A percentile compares a stretch with the other conserved stretches of the same genome.
Conservation (phyloP, 2,329 filamentous ascomycete genomes). For the Mycosphaerelloides madeirae region DNA sequence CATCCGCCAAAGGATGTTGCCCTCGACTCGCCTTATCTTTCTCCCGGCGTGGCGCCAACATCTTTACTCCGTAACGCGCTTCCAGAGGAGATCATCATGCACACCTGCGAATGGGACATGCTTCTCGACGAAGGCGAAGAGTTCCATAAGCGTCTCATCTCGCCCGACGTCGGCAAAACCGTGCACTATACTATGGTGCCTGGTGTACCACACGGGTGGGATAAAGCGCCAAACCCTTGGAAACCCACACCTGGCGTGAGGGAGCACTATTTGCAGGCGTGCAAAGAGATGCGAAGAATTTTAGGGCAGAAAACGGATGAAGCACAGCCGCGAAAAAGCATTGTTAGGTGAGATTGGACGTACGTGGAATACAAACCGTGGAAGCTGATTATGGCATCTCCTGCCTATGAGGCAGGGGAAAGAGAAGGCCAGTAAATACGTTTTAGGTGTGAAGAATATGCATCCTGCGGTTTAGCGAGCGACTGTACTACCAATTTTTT, state of each 20-base stretch:
- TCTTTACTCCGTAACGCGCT: slow-evolving; percentile 50
- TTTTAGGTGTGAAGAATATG: no score
- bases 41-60: slow-evolving; percentile 53
- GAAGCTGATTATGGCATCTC: no score
- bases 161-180: slow-evolving; percentile 44
- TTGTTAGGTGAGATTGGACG: slow-evolving; percentile 11
- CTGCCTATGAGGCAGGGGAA: no score
- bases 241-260: slow-evolving; percentile 49
- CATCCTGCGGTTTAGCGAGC: no score
- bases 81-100: slow-evolving; percentile 57
- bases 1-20: slow-evolving; percentile 40
- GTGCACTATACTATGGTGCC: slow-evolving; percentile 56
- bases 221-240: slow-evolving; percentile 61
- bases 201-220: slow-evolving; percentile 60
- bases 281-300: slow-evolving; percentile 48
- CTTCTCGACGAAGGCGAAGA: slow-evolving; percentile 57
- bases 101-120: slow-evolving; percentile 64
- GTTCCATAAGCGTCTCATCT: slow-evolving; percentile 54
- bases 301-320: slow-evolving; percentile 22
- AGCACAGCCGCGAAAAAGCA: slow-evolving; percentile 12
- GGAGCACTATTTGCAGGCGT: slow-evolving; percentile 52
- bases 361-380: not conserved
- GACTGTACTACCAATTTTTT: no score
- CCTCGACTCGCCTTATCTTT: slow-evolving; percentile 55
- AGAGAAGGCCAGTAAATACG: no score